These are phyloP conservation scores for Lyophyllum atratum DNA, from an alignment of 768 basidiomycete species.

Conservation along the genomic window DNA sequence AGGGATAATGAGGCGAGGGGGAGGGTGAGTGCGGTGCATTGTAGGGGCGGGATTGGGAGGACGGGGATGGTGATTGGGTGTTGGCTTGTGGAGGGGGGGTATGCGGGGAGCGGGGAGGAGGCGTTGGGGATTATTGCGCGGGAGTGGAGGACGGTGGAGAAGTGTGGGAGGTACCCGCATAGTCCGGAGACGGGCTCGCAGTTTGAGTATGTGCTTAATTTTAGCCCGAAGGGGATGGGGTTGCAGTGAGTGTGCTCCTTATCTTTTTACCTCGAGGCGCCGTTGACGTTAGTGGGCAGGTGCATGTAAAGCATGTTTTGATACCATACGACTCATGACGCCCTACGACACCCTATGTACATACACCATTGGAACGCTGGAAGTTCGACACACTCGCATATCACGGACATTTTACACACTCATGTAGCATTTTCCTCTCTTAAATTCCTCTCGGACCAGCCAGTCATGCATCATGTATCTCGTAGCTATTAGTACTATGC, in stretches of 20 bases:
- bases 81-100: slow-evolving; percentile 72
- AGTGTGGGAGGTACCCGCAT: slow-evolving; percentile 72
- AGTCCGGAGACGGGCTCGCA: slow-evolving; percentile 82
- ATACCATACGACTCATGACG: too few species aligned
- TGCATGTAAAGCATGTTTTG: too few species aligned
- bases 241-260: slow-evolving; percentile 6
- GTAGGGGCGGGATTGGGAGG: slow-evolving; percentile 77
- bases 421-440: too few species aligned
- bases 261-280: background rate
- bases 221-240: slow-evolving; percentile 30
- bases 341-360: too few species aligned
- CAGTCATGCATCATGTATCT: too few species aligned
- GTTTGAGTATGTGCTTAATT: slow-evolving; percentile 72
- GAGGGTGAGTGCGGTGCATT: slow-evolving; percentile 73
- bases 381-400: too few species aligned
- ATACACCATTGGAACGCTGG: too few species aligned
- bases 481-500: too few species aligned
- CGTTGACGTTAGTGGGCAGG: background rate
- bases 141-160: slow-evolving; percentile 78
- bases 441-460: too few species aligned
- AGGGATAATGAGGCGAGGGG: slow-evolving; percentile 60
- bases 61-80: slow-evolving; percentile 68
- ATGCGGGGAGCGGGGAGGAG: slow-evolving; percentile 62
- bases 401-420: too few species aligned
- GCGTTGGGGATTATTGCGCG: slow-evolving; percentile 64